Evolutionary conservation across 257 asterid genomes (phyloP).

Genomic region (Rubia yunnanensis): DNA sequence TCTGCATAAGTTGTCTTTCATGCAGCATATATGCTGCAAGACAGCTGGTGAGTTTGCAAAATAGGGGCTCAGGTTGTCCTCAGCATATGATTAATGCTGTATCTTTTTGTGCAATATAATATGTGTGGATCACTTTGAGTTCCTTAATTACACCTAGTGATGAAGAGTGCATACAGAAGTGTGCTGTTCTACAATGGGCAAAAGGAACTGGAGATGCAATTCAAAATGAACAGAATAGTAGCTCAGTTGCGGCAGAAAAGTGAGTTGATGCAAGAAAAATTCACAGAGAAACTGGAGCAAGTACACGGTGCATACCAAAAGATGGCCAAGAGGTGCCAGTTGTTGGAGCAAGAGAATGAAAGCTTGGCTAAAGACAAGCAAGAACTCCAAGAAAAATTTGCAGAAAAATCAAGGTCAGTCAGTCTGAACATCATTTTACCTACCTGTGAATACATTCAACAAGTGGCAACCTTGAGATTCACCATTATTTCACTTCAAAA

Average conservation of each 20-base stretch:
- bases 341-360: slow-evolving; percentile 79
- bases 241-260: slow-evolving; percentile 85
- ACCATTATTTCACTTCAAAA: slow-evolving; percentile 8
- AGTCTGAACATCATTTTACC: slow-evolving; percentile 7
- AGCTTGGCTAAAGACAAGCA: slow-evolving; percentile 74
- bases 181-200: slow-evolving; percentile 79
- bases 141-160: slow-evolving; percentile 41
- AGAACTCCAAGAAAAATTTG: slow-evolving; percentile 84
- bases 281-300: slow-evolving; percentile 83
- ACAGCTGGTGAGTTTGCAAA: neutral
- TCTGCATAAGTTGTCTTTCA: neutral
- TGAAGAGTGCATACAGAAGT: slow-evolving; percentile 69
- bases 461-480: slow-evolving; percentile 11
- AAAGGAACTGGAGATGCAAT: slow-evolving; percentile 86
- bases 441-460: neutral
- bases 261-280: slow-evolving; percentile 82
- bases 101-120: neutral
- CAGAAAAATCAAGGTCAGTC: slow-evolving; percentile 83
- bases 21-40: neutral
- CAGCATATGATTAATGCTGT: neutral
- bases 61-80: neutral
- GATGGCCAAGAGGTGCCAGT: slow-evolving; percentile 75
- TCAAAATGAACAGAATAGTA: slow-evolving; percentile 61
- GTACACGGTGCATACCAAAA: slow-evolving; percentile 79
- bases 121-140: slow-evolving; percentile 13